A percentile compares a stretch with the other conserved stretches of the same genome.
Evolutionary conservation across 2,329 filamentous ascomycete genomes (phyloP).

Genomic region (Knufia petricola): DNA sequence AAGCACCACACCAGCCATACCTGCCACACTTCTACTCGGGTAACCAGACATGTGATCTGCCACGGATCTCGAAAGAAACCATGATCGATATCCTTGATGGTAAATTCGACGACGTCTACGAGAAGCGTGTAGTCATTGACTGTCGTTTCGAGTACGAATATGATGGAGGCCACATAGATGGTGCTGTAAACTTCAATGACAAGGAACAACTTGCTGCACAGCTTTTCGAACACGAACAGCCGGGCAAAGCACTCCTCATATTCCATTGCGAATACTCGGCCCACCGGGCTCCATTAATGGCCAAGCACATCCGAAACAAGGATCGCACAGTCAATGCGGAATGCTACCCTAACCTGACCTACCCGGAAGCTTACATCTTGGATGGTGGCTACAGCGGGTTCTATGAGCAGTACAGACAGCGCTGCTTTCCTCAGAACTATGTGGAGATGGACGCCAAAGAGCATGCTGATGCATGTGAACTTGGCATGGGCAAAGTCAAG

Average conservation of each 20-base stretch:
- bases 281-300: slow-evolving; percentile 92
- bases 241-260: slow-evolving; percentile 68
- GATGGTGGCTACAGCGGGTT: slow-evolving; percentile 95
- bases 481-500: slow-evolving; percentile 86
- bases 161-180: slow-evolving; percentile 87
- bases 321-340: slow-evolving; percentile 80
- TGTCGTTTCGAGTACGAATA: slow-evolving; percentile 99
- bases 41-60: slow-evolving; percentile 74
- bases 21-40: slow-evolving; percentile 78
- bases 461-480: slow-evolving; percentile 86
- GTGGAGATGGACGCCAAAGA: slow-evolving; percentile 92
- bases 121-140: slow-evolving; percentile 80
- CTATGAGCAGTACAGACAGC: slow-evolving; percentile 64
- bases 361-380: slow-evolving; percentile 93
- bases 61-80: slow-evolving; percentile 72
- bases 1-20: slow-evolving; percentile 51
- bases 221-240: slow-evolving; percentile 59
- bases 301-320: slow-evolving; percentile 79
- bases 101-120: slow-evolving; percentile 64
- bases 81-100: slow-evolving; percentile 82
- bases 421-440: slow-evolving; percentile 91
- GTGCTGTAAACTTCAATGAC: slow-evolving; percentile 92
- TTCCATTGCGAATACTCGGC: slow-evolving; percentile 99
- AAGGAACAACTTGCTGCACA: slow-evolving; percentile 75
- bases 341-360: slow-evolving; percentile 79